These are phyloP conservation scores for Aspergillus costaricaensis DNA, from an alignment of 2,329 filamentous ascomycete species.

Conservation along the genomic window DNA sequence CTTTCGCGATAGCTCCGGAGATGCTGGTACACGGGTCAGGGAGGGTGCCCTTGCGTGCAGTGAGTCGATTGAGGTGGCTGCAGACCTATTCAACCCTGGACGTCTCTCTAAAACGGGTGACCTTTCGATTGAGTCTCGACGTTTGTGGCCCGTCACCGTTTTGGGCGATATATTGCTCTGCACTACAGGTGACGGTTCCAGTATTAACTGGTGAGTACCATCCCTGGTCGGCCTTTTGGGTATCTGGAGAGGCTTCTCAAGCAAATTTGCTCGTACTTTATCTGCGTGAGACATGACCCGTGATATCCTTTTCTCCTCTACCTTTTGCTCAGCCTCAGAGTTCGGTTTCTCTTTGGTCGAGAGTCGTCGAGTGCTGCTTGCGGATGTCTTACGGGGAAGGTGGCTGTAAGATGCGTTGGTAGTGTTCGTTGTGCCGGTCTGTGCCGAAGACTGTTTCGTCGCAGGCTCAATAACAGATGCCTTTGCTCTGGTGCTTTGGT, in stretches of 20 bases:
- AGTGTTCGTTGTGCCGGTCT: conserved; percentile 3
- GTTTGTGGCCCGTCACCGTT: conserved; percentile 51
- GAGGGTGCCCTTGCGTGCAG: conserved; percentile 36
- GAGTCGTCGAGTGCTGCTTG: conserved; percentile 50
- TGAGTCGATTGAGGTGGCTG: conserved; percentile 41
- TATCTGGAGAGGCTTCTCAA: conserved; percentile 39
- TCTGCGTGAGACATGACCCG: neutral
- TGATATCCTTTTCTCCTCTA: neutral
- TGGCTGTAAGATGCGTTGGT: conserved; percentile 57
- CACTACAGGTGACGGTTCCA: conserved; percentile 55
- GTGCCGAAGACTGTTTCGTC: conserved; percentile 2
- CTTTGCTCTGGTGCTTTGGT: conserved; percentile 14
- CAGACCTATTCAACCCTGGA: conserved; percentile 35
- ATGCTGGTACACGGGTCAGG: conserved; percentile 35
- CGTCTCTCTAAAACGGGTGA: conserved; percentile 35
- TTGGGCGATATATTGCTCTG: conserved; percentile 57
- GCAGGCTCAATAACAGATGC: conserved; percentile 11
- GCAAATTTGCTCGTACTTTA: conserved; percentile 16
- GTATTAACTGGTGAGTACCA: conserved; percentile 64
- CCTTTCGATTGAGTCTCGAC: conserved; percentile 53
- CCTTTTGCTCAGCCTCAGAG: conserved; percentile 18
- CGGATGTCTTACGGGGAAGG: conserved; percentile 63
- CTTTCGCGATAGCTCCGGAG: conserved; percentile 33
- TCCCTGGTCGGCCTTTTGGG: conserved; percentile 68
- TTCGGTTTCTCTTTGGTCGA: conserved; percentile 41